These are phyloP conservation scores for Talaromyces liani DNA, from an alignment of 495 filamentous ascomycete species.

Conservation along the genomic window DNA sequence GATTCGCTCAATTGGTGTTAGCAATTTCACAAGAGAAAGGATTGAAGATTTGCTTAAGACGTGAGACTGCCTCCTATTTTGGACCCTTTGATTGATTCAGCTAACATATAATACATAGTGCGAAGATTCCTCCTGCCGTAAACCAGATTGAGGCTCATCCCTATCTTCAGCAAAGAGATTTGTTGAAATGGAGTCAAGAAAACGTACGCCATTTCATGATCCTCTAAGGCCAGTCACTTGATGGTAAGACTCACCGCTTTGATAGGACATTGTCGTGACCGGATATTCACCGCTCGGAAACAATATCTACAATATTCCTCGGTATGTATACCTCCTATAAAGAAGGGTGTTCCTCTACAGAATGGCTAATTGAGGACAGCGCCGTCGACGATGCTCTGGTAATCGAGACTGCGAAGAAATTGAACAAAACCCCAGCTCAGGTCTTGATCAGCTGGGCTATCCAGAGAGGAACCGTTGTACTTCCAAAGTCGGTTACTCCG, in stretches of 20 bases:
- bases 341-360: too few species aligned
- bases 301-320: constrained; percentile 19
- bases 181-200: constrained; percentile 29
- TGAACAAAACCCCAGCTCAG: constrained; percentile 63
- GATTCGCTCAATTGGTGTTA: constrained; percentile 59
- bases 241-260: not conserved
- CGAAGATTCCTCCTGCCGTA: constrained; percentile 55
- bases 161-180: constrained; percentile 63
- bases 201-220: constrained; percentile 11
- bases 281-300: constrained; percentile 50
- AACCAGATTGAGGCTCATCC: constrained; percentile 88
- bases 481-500: constrained; percentile 55
- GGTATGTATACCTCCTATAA: not conserved
- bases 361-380: constrained; percentile 30
- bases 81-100: not conserved
- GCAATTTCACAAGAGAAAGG: constrained; percentile 62
- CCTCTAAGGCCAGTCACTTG: not conserved
- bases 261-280: constrained; percentile 34
- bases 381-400: constrained; percentile 54
- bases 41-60: constrained; percentile 52
- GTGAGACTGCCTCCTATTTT: not conserved
- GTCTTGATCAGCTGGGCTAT: constrained; percentile 75
- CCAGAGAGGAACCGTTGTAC: constrained; percentile 57
- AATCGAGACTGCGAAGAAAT: constrained; percentile 54
- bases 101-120: constrained; percentile 32